Evolutionary conservation across 2,329 filamentous ascomycete genomes (phyloP), one percentile per base, ranked within the genome.

Genomic region (Geosmithia flava): DNA sequence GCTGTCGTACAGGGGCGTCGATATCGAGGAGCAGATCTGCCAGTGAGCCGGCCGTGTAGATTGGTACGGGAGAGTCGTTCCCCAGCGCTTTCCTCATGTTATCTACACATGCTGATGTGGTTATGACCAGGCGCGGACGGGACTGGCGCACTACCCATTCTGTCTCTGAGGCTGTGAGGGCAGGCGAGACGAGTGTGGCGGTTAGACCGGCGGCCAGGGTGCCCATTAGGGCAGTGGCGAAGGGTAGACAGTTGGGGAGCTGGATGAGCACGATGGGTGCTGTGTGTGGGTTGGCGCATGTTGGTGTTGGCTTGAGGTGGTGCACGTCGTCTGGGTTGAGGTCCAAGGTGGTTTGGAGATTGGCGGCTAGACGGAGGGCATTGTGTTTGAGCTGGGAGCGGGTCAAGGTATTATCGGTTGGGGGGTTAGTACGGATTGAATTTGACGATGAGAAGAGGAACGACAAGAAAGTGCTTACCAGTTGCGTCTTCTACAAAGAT

Each of bases 11-110:
- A 73, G 74, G 81, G 43, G n/a, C 20, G 33, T n/a, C 49, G 19
- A 59, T 55, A 51, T 75, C 77, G 3, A 65, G 66, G n/a, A 85
- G 59, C 7, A 87, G 67, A 41, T 69, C 62, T 13, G 33, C 3
- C 33, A 11, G 15, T 13, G 33, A 37, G 33, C 11, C 33, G 15
- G 69, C 75, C 53, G 80, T 76, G 58, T 83, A 86, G 16, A 78
- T 62, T 55, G 83, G 85, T 10, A 86, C 62, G 50, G 58, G 67
- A 0, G 51, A 48, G 1, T 46, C 48, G 68, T 66, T 7, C 55
- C 53, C 49, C 2, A 70, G 44, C 1, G 66, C 67, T 15, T 59
- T 56, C 27, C 57, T 55, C 53, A 68, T 64, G 4, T 59, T 60
- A 1, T 47, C 48, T 23, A 65, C 52, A 47, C 57, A 60, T 1